A percentile compares a stretch with the other conserved stretches of the same genome.
Conservation (phyloP, 352 stramenopile genomes). For the Phytopythium cucurbitacearum region DNA sequence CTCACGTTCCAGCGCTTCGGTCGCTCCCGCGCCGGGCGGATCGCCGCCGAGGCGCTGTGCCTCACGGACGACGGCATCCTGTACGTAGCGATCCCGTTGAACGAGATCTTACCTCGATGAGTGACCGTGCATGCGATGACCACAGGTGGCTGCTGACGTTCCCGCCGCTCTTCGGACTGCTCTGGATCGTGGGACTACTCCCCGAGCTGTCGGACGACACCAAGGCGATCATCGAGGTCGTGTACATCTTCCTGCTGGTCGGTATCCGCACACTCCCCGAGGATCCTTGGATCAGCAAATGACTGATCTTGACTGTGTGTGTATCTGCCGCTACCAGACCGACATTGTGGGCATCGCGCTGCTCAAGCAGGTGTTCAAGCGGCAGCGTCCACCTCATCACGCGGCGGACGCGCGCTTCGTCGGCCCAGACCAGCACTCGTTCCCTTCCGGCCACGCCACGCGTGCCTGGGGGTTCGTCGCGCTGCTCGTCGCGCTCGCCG, state of each 20-base stretch:
- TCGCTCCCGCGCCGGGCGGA: conserved; percentile 25
- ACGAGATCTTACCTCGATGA: too few species aligned
- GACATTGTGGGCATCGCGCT: conserved; percentile 79
- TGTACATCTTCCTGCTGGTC: conserved; percentile 29
- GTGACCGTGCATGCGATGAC: not conserved
- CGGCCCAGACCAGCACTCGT: conserved; percentile 81
- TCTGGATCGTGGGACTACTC: conserved; percentile 27
- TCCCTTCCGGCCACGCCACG: conserved; percentile 80
- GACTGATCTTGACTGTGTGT: not conserved
- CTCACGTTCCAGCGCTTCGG: conserved; percentile 68
- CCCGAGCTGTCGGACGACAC: conserved; percentile 24
- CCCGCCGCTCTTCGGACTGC: conserved; percentile 28
- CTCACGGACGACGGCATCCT: conserved; percentile 80
- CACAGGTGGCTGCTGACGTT: conserved; percentile 37
- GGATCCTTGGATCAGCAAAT: not conserved
- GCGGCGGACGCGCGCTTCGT: conserved; percentile 68
- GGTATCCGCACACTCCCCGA: not conserved
- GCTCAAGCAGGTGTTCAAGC: conserved; percentile 73
- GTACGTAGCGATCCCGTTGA: conserved; percentile 22
- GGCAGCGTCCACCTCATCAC: conserved; percentile 70
- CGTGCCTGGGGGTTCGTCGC: conserved; percentile 68
- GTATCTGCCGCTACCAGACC: conserved; percentile 18
- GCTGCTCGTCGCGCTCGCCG: conserved; percentile 54
- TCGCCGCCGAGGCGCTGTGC: conserved; percentile 74
- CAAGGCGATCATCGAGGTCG: conserved; percentile 30